Evolutionary conservation across 225 moss, liverwort and hornwort species (phyloP), one percentile per base, ranked within the genome.

Genomic region (Bryum argenteum): DNA sequence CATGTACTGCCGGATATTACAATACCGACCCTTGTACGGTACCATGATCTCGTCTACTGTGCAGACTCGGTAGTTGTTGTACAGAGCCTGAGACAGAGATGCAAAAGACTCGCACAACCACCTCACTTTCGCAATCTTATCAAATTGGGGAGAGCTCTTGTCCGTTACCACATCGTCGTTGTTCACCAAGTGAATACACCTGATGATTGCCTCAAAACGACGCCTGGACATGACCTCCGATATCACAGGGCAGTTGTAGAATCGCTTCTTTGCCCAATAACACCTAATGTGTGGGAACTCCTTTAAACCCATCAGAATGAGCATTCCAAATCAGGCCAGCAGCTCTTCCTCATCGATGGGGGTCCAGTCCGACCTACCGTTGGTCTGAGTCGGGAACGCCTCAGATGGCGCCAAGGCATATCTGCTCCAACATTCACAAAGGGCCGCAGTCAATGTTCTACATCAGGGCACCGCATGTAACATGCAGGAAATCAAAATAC

Each of bases 401-500:
- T 10, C 12, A 10, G 45, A 45, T 3, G 45, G 45, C 10, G 11
- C 11, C 12, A 4, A 0, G 2, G 45, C 45, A 14, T 45, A 45
- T 14, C 45, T 45, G 14, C 14, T 11, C 3, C 2, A 9, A 44
- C 9, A 2, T 10, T 0, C 26, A 26, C 2, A 26, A 26, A 26
- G 26, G 9, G 1, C 1, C 0, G 1, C 10, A 44, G 10, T 2
- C 10, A 44, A 0, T 2, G 12, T 0, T 0, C 0, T 2, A 9
- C 2, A 10, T 0, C 8, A 44, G 2, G 43, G 1, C 8, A 10
- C 0, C 10, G 7, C 10, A 2, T 9, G 0, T 0, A 1, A 10
- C 0, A 9, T 1, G 0, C 10, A 10, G 0, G 10, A 44, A 2
- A 44, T 10, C 10, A 2, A 0, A 1, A 2, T 9, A 1, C 0